Evolutionary conservation across 495 filamentous ascomycete species (phyloP), one percentile per base, ranked within the genome.

Genomic region (Xylaria cubensis): DNA sequence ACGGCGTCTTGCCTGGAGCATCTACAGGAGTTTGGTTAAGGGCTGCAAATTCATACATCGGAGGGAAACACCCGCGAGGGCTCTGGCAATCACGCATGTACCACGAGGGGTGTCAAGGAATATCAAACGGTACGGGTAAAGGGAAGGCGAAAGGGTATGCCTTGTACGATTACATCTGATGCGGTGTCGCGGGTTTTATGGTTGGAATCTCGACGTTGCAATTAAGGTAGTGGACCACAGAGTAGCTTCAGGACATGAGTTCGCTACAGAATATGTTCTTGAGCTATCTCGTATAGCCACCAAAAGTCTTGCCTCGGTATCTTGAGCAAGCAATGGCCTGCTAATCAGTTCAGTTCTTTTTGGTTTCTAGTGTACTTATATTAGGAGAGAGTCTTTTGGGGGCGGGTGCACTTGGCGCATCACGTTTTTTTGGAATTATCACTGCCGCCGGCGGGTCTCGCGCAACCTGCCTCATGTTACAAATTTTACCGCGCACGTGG

Each of bases 1-100:
- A 67, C 46, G 74, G 74, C 71, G 68, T 74, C 51, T 72, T 39
- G 62, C 12, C 59, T 36, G 51, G 53, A 48, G 63, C 70, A 72
- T 72, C 36, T 72, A 67, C 62, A 61, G 70, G 63, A 29, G 62
- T 72, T 67, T 58, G 21, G 7, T 63, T 61, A 50, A n/a, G 21
- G 65, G 34, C 6, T 21, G 1, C 34, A 56, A 50, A 41, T 55
- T 53, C 10, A 17, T 46, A n/a, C 46, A 36, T 67, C 4, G 8
- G 26, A 39, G 29, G 64, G 42, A 29, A 66, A 39, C 19, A 24
- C 17, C 39, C 64, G 17, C 32, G 12, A 51, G 24, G 65, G 65
- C 21, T 26, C 7, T 39, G 26, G 32, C 21, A 17, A 21, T 55
- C 36, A 64, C 44, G 8, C 15, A 64, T 65, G 63, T 51, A 39